phyloP scores from a whole-genome alignment of 2,329 filamentous ascomycete species.

The Phialemonium atrogriseum region DNA sequence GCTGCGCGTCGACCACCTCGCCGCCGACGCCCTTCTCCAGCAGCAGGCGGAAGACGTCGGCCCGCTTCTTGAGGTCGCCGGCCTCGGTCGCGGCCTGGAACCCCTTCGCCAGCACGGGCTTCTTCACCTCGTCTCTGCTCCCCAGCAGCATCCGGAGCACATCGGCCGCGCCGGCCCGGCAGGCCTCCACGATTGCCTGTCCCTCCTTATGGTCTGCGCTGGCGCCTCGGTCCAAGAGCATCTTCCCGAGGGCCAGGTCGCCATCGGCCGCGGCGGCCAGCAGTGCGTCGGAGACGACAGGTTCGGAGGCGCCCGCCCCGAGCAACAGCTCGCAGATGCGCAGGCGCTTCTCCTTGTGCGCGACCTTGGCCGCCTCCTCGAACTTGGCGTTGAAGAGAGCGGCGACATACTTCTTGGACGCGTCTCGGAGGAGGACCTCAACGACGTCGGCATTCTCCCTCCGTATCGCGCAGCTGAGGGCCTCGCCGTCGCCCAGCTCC shows the following conservation, averaged over 20 bases:
- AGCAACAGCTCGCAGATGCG: conserved; percentile 37
- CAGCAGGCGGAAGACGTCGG: conserved; percentile 41
- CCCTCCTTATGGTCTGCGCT: conserved; percentile 41
- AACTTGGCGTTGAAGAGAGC: conserved; percentile 33
- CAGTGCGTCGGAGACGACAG: conserved; percentile 39
- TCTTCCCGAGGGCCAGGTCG: conserved; percentile 40
- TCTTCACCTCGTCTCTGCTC: conserved; percentile 27
- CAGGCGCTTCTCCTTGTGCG: conserved; percentile 29
- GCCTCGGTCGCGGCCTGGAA: conserved; percentile 49
- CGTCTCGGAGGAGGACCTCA: conserved; percentile 32
- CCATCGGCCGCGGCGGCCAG: conserved; percentile 43
- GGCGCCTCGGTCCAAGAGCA: conserved; percentile 44
- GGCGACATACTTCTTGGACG: conserved; percentile 24
- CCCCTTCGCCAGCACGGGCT: conserved; percentile 36
- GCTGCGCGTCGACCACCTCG: conserved; percentile 42
- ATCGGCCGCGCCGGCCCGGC: conserved; percentile 38
- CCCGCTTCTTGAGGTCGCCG: conserved; percentile 38
- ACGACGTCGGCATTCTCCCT: conserved; percentile 37
- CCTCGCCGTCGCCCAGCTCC: conserved; percentile 41
- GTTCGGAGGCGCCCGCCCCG: conserved; percentile 33
- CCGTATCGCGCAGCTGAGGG: conserved; percentile 35
- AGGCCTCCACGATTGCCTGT: conserved; percentile 46
- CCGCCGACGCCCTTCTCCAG: conserved; percentile 40
- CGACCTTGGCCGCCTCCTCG: conserved; percentile 31
- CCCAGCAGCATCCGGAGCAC: conserved; percentile 42